Conservation (phyloP, 2,329 filamentous ascomycete species). For the Ophiostoma triangulosporum region DNA sequence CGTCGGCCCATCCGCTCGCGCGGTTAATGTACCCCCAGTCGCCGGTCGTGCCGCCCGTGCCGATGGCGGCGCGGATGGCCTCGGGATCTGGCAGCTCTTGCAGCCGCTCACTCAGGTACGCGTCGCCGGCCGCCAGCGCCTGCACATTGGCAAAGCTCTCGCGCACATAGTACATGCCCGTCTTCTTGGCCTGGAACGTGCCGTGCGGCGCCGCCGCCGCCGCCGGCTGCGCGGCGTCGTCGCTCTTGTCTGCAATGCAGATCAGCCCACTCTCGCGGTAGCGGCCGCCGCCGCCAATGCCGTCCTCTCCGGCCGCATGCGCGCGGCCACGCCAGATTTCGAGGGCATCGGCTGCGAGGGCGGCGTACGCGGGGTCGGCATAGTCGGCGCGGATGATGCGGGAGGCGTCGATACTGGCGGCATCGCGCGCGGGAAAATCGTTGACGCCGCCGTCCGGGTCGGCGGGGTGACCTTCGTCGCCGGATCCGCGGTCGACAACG, state of each 20-base stretch:
- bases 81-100: slow-evolving; percentile 30
- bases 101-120: slow-evolving; percentile 16
- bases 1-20: slow-evolving; percentile 68
- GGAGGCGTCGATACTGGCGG: slow-evolving; percentile 48
- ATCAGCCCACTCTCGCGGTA: slow-evolving; percentile 60
- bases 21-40: slow-evolving; percentile 62
- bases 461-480: not conserved
- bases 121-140: slow-evolving; percentile 30
- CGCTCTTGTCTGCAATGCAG: slow-evolving; percentile 38
- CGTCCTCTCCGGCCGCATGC: slow-evolving; percentile 25
- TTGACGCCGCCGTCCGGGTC: slow-evolving; percentile 10
- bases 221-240: not conserved
- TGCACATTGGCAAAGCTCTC: slow-evolving; percentile 49
- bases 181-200: slow-evolving; percentile 18
- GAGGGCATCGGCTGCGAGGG: slow-evolving; percentile 59
- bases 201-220: too few species aligned
- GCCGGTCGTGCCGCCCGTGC: slow-evolving; percentile 39
- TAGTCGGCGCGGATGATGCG: slow-evolving; percentile 65
- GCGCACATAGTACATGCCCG: slow-evolving; percentile 43
- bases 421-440: slow-evolving; percentile 47
- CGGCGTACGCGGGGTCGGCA: slow-evolving; percentile 61
- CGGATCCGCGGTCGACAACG: slow-evolving; percentile 40
- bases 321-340: slow-evolving; percentile 43
- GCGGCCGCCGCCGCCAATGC: slow-evolving; percentile 48
- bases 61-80: slow-evolving; percentile 31